Base-by-base conservation (phyloP, 2,329 filamentous ascomycete genomes). In the Cercospora sp. region DNA sequence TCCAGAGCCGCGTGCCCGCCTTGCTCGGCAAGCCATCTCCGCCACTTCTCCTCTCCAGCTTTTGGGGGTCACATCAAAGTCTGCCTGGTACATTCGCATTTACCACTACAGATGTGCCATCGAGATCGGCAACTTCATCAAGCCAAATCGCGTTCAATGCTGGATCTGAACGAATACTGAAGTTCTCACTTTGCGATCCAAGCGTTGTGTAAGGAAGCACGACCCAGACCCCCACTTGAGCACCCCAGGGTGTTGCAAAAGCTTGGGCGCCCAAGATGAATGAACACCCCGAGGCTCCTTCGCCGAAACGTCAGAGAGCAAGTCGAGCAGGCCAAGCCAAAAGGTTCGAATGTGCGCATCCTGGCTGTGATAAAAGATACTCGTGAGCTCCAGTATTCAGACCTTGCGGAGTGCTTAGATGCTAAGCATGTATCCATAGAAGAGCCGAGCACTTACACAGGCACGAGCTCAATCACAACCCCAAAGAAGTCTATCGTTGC, bases 401-500 rank as follows among this genome's bases (percentile, higher is more conserved):
- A 16, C 26, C 13, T 45, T 34, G 28, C 18, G 24, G 24, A 34
- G 18, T 24, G 61, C 30, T 18, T 34, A 21, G 18, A 24, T 13
- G 57, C 37, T 59, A 40, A 59, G 43, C 51, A 28, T 55, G 16
- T 24, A 61, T 24, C 26, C 26, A 43, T 51, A 70, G 69, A 24
- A 88, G 94, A 78, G 94, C 93, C 5, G 94, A 97, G 81, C 94
- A 97, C 82, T 83, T 97, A 82, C 96, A 97, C 81, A 89, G 94
- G 45, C 94, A 97, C 80, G 93, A 97, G 81, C 82, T 97, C 72
- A 97, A 97, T 78, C 94, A 97, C 81, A 90, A 91, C 66, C 94
- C 94, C 13, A 97, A 97, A 80, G 91, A 95, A 77, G 94, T 97
- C 61, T 97, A 94, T 78, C 88, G 88, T 77, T 97, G 94, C 83